Conservation (phyloP, 2,329 filamentous ascomycete species). For the Monosporascus sp. region DNA sequence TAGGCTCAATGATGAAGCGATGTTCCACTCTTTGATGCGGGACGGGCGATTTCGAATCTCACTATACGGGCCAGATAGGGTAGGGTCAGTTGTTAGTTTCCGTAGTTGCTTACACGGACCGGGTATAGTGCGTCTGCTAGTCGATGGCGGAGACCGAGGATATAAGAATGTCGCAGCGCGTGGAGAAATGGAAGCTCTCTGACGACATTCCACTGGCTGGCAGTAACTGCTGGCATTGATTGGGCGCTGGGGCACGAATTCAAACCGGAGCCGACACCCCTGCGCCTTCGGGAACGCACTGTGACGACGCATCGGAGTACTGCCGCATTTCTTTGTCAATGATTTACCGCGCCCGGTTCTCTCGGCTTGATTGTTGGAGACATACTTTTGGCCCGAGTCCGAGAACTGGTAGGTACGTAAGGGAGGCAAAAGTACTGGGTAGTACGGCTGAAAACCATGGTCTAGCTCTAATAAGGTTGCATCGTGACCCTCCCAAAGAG, state of each 20-base stretch:
- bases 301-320: neutral
- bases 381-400: neutral
- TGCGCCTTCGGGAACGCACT: conserved; percentile 24
- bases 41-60: conserved; percentile 24
- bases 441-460: neutral
- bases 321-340: neutral
- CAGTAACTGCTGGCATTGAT: conserved; percentile 17
- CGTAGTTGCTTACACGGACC: neutral
- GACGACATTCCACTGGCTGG: conserved; percentile 29
- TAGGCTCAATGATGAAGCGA: conserved; percentile 13
- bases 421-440: neutral
- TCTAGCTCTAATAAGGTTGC: neutral
- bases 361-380: neutral
- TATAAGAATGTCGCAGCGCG: conserved; percentile 26
- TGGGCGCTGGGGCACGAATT: conserved; percentile 30
- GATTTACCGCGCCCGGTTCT: neutral
- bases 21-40: conserved; percentile 21
- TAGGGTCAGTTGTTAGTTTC: neutral
- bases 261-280: conserved; percentile 30
- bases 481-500: neutral
- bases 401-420: neutral
- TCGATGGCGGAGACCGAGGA: conserved; percentile 29
- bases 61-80: conserved; percentile 23
- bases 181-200: conserved; percentile 25
- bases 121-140: conserved; percentile 16